Evolutionary conservation across 805 yeast species (phyloP).

Genomic region (Yamadazyma paraphyllophila): DNA sequence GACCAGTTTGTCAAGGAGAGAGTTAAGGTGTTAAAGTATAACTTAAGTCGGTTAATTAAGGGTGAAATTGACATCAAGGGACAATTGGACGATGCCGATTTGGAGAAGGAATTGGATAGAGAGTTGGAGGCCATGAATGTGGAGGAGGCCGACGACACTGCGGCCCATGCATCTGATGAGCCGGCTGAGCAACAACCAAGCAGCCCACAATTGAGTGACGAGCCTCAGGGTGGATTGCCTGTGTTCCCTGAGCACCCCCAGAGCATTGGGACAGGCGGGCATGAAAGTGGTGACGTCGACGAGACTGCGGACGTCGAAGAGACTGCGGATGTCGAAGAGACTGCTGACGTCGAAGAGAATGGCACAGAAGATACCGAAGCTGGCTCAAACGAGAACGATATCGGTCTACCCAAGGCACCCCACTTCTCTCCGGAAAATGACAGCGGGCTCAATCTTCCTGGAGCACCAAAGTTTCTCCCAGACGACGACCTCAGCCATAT

Average conservation of each 20-base stretch:
- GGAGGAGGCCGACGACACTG: neutral
- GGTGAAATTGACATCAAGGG: slow-evolving; percentile 28
- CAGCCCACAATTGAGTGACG: too few relatives aligned
- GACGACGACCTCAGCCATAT: slow-evolving; percentile 37
- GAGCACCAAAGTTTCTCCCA: slow-evolving; percentile 42
- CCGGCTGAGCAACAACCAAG: neutral
- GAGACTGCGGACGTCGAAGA: too few relatives aligned
- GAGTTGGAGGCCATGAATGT: neutral
- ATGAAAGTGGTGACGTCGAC: too few relatives aligned
- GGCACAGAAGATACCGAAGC: neutral
- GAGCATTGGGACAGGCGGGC: too few relatives aligned
- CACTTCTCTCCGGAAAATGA: slow-evolving; percentile 31
- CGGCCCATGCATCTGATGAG: neutral
- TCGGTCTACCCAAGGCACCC: slow-evolving; percentile 38
- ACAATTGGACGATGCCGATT: slow-evolving; percentile 20
- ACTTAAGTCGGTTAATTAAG: slow-evolving; percentile 37
- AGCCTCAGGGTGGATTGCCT: too few relatives aligned
- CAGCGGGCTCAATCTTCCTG: slow-evolving; percentile 33
- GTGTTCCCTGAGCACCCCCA: too few relatives aligned
- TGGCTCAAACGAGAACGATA: neutral
- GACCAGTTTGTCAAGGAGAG: slow-evolving; percentile 28
- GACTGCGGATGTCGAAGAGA: too few relatives aligned
- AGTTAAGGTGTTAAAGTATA: slow-evolving; percentile 35
- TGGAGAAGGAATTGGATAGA: slow-evolving; percentile 23
- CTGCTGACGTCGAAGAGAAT: too few relatives aligned